Percentiles rank a stretch among this genome's conserved stretches.
Conservation (phyloP, 805 yeast species). For the Debaryomyces maramus region DNA sequence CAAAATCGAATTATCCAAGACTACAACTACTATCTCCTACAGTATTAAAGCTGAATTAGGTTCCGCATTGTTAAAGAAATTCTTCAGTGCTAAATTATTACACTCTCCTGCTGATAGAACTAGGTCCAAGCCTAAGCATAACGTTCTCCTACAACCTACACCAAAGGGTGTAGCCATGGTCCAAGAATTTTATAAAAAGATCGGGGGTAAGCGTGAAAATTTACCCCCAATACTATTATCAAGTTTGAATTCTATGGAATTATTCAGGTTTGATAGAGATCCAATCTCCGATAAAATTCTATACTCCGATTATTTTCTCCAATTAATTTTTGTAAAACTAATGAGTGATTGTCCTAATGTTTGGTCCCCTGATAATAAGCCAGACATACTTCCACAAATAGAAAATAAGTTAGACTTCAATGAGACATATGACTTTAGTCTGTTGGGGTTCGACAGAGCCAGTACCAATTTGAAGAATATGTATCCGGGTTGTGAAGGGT, state of each 20-base stretch:
- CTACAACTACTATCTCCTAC: constrained; percentile 57
- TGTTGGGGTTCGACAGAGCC: neutral
- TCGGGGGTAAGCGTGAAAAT: constrained; percentile 46
- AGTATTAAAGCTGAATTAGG: constrained; percentile 54
- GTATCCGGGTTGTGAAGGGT: neutral
- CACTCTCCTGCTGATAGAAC: constrained; percentile 81
- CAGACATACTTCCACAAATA: constrained; percentile 47
- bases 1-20: constrained; percentile 46
- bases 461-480: neutral
- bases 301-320: constrained; percentile 63
- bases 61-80: constrained; percentile 43
- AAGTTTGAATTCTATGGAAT: constrained; percentile 66
- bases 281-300: constrained; percentile 55
- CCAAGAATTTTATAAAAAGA: constrained; percentile 55
- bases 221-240: constrained; percentile 54
- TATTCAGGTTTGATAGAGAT: constrained; percentile 68
- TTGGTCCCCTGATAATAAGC: constrained; percentile 59
- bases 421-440: constrained; percentile 8
- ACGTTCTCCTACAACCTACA: constrained; percentile 70
- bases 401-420: constrained; percentile 26
- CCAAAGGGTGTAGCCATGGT: constrained; percentile 84
- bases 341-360: constrained; percentile 69
- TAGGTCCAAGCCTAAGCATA: constrained; percentile 42
- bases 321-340: constrained; percentile 58
- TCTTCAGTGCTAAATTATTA: constrained; percentile 60